Conservation (phyloP, 495 filamentous ascomycete genomes). For the Cladorrhinum samala region DNA sequence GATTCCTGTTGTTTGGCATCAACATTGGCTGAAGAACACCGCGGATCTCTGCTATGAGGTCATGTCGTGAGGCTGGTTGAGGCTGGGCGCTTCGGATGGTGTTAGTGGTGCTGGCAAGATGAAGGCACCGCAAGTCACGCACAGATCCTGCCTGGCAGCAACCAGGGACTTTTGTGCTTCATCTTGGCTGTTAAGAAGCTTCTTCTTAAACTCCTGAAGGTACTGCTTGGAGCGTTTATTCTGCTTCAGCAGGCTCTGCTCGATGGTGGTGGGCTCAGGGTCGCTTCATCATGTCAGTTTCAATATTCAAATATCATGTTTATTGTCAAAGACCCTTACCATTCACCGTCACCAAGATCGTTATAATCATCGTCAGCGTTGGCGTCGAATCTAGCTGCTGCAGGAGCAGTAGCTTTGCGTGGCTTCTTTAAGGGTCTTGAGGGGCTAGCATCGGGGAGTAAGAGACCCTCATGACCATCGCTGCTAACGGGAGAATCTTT, state of each 20-base stretch:
- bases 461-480: conserved; percentile 3
- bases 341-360: not conserved
- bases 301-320: not conserved
- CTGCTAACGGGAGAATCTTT: not conserved
- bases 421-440: conserved; percentile 9
- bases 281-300: not conserved
- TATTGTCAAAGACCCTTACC: not conserved
- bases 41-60: not conserved
- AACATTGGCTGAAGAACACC: not conserved
- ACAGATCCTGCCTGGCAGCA: conserved; percentile 16
- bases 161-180: conserved; percentile 12
- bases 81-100: not conserved
- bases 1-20: no score
- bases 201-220: conserved; percentile 25
- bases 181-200: conserved; percentile 17
- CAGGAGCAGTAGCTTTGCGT: conserved; percentile 3
- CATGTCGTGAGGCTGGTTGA: not conserved
- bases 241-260: conserved; percentile 20
- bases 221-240: conserved; percentile 27
- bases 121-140: not conserved
- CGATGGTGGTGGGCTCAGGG: conserved; percentile 15
- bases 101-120: not conserved
- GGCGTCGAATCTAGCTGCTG: not conserved
- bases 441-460: not conserved
- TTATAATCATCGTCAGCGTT: conserved; percentile 4